Base-by-base conservation (phyloP, 495 filamentous ascomycete genomes). In the Aspergillus mulundensis region DNA sequence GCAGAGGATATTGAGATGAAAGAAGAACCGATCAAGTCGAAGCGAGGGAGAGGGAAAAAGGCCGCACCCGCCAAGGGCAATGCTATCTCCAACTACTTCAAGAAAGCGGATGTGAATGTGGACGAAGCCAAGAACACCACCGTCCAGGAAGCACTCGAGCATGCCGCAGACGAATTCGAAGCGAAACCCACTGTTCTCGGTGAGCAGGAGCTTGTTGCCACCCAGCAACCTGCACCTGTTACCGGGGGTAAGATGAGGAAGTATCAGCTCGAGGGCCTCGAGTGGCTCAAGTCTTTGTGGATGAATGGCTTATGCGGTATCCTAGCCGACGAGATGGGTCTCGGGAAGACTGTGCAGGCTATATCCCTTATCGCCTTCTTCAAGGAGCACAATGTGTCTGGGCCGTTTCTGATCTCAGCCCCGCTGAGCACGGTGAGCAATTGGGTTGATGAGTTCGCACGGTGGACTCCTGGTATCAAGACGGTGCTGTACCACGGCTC, bases 231-330 rank as follows among this genome's bases (percentile, higher is more conserved):
- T 0, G 83, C 85, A 41, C 79, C 88, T 43, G 83, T 98, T 47
- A 87, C 84, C 5, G 93, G 93, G 19, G 94, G 95, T 11, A 84
- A 84, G 14, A 97, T 98, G 95, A 82, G 90, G 19, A 84, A 85
- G 51, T 98, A 98, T 72, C 94, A 98, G 63, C 75, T 98, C 0
- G 92, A 97, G 71, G 94, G 94, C 0, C 67, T 98, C 20, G 92
- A 94, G 18, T 98, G 94, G 94, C 82, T 97, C 63, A 84, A 81
- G 28, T 85, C 84, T 4, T 68, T 90, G 7, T 95, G 90, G 67
- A 90, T 96, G 78, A 96, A 96, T 67, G 92, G 94, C 5, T 78
- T 97, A 65, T 95, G 91, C 64, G 94, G 94, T 0, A 98, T 98
- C 58, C 69, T 98, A 20, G 94, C 94, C 0, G 94, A 98, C 64